Base-by-base conservation (phyloP, 73 alveolate genomes). In the Paramecium pentaurelia region DNA sequence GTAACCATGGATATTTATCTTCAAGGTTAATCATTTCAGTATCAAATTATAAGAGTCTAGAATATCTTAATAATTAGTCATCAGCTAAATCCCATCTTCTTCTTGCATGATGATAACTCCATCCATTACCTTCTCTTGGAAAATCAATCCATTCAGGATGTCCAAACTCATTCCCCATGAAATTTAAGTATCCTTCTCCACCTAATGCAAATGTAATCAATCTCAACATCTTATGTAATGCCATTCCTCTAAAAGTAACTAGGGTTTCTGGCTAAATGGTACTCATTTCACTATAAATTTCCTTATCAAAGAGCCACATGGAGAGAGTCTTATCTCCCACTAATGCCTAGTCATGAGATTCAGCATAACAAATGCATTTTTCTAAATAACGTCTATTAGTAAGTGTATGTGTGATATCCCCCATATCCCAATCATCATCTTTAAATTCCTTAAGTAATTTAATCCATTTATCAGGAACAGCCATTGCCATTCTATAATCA, bases 81-180 rank as follows among this genome's bases (percentile, higher is more conserved):
- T 98, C 99, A 14, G 98, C 95, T 36, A 98, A 86, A 92, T 97
- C 99, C 99, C 99, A 98, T 92, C 98, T 94, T 92, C 99, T 94
- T 64, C 99, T 92, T 27, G 99, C 97, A 89, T 96, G 95, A 14
- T 98, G 97, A 93, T 99, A 96, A 68, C 99, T 95, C 97, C 97
- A 97, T 45, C 98, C 98, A 92, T 98, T 99, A 28, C 98, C 99
- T n/a, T 94, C 98, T 93, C 99, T 97, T 18, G 99, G 99, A 96
- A 99, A 98, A 88, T 99, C 99, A 45, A 99, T 97, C 99, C 99
- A 98, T 86, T 99, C 99, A 20, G 99, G 99, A 70, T 98, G 99
- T 20, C 99, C 99, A 60, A 98, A 99, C 92, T 99, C 99, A 85
- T 98, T 98, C 58, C 99, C 99, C 99, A 98, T 98, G 94, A 98